Evolutionary conservation across 306 rosid species (phyloP).

Genomic region (Vigna reflexopilosa): DNA sequence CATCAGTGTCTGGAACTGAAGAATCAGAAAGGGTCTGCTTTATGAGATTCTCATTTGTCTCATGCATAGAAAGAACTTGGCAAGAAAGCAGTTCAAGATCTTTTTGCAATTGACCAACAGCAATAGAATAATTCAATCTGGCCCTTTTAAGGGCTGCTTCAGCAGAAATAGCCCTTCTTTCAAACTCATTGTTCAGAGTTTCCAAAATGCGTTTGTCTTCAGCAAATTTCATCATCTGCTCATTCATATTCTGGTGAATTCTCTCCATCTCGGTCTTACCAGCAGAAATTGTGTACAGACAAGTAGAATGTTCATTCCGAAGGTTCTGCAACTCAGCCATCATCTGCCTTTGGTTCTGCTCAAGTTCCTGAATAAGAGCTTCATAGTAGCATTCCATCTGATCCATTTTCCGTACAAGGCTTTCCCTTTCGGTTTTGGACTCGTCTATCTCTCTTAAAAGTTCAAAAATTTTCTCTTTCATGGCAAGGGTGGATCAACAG

Average conservation of each 20-base stretch:
- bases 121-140: conserved; percentile 94
- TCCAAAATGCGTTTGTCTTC: conserved; percentile 75
- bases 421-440: conserved; percentile 80
- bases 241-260: conserved; percentile 82
- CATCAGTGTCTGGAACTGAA: conserved; percentile 58
- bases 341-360: conserved; percentile 95
- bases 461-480: conserved; percentile 77
- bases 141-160: conserved; percentile 97
- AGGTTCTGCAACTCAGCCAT: conserved; percentile 95
- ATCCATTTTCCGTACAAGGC: conserved; percentile 89
- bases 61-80: conserved; percentile 91
- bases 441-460: conserved; percentile 84
- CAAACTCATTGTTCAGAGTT: conserved; percentile 77
- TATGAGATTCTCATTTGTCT: conserved; percentile 90
- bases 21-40: conserved; percentile 82
- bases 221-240: conserved; percentile 66
- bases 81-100: conserved; percentile 89
- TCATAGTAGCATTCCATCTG: conserved; percentile 99
- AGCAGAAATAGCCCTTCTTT: conserved; percentile 82
- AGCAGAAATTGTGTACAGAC: conserved; percentile 86
- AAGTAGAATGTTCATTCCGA: conserved; percentile 87
- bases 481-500: conserved; percentile 70
- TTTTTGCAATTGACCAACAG: conserved; percentile 93
- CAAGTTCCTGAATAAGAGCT: conserved; percentile 97
- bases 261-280: conserved; percentile 83